phyloP scores from a whole-genome alignment of 805 yeast species.

The Yamadazyma philogaea region DNA sequence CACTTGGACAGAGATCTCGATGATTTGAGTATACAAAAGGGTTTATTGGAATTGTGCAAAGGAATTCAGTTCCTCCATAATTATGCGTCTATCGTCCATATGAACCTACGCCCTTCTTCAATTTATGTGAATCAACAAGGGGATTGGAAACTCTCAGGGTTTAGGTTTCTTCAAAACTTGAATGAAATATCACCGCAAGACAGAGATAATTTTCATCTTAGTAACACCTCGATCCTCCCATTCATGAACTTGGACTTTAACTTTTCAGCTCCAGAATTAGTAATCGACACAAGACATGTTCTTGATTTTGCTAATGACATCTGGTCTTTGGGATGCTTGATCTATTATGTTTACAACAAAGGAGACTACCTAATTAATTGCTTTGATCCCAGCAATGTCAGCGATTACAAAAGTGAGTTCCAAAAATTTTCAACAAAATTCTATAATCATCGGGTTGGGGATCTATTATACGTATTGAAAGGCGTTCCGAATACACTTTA shows the following conservation, averaged over 20 bases:
- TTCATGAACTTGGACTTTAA: constrained; percentile 69
- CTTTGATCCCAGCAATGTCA: constrained; percentile 48
- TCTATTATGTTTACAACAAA: constrained; percentile 64
- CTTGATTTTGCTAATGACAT: constrained; percentile 71
- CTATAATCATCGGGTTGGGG: constrained; percentile 34
- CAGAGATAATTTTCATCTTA: constrained; percentile 58
- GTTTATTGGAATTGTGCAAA: constrained; percentile 71
- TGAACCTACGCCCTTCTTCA: constrained; percentile 75
- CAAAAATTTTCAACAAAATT: constrained; percentile 45
- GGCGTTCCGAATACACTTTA: constrained; percentile 57
- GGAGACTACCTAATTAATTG: constrained; percentile 43
- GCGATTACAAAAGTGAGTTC: constrained; percentile 59
- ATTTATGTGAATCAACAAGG: constrained; percentile 76
- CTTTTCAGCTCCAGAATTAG: constrained; percentile 81
- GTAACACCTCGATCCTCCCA: constrained; percentile 75
- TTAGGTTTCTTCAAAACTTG: constrained; percentile 47
- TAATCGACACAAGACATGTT: constrained; percentile 52
- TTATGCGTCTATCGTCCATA: constrained; percentile 69
- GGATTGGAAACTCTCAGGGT: constrained; percentile 91
- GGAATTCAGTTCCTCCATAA: constrained; percentile 83
- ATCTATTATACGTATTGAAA: constrained; percentile 45
- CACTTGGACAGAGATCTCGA: constrained; percentile 43
- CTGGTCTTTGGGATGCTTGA: constrained; percentile 78
- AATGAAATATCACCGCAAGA: constrained; percentile 47
- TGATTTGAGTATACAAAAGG: constrained; percentile 74